A percentile compares a stretch with the other conserved stretches of the same genome.
Evolutionary conservation across 1,284 basidiomycete species (phyloP).

Genomic region (Singerocomus rubriflavus): DNA sequence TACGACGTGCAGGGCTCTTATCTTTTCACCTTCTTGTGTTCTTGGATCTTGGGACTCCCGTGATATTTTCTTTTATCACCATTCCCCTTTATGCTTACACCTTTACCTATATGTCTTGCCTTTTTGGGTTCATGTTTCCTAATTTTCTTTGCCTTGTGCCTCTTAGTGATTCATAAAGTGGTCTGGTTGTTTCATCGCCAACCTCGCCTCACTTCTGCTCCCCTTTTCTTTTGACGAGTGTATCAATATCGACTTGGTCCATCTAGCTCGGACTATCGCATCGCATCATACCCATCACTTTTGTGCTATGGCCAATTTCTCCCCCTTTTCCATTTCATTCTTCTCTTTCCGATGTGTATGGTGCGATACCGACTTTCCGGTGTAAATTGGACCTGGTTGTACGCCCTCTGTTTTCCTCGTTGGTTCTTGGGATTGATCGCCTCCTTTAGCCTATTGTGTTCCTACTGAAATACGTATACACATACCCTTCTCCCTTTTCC

Average conservation of each 20-base stretch:
- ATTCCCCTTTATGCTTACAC: slow-evolving; percentile 21
- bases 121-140: slow-evolving; percentile 24
- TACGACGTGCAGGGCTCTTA: slow-evolving; percentile 34
- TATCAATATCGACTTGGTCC: slow-evolving; percentile 37
- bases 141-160: slow-evolving; percentile 23
- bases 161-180: slow-evolving; percentile 23
- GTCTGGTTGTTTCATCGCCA: slow-evolving; percentile 13
- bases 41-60: slow-evolving; percentile 44
- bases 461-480: slow-evolving; percentile 24
- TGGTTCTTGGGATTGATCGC: slow-evolving; percentile 10
- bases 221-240: slow-evolving; percentile 11
- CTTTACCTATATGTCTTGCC: slow-evolving; percentile 17
- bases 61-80: slow-evolving; percentile 25
- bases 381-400: slow-evolving; percentile 31
- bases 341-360: slow-evolving; percentile 28
- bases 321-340: background rate
- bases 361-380: slow-evolving; percentile 33
- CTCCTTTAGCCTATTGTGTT: slow-evolving; percentile 26
- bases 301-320: slow-evolving; percentile 28
- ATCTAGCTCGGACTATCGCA: slow-evolving; percentile 32
- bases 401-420: slow-evolving; percentile 1
- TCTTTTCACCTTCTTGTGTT: slow-evolving; percentile 37
- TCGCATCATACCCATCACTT: slow-evolving; percentile 34
- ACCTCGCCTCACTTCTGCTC: background rate
- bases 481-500: slow-evolving; percentile 18